Evolutionary conservation across 225 moss, liverwort and hornwort species (phyloP).

Genomic region (Marchantia polymorpha): DNA sequence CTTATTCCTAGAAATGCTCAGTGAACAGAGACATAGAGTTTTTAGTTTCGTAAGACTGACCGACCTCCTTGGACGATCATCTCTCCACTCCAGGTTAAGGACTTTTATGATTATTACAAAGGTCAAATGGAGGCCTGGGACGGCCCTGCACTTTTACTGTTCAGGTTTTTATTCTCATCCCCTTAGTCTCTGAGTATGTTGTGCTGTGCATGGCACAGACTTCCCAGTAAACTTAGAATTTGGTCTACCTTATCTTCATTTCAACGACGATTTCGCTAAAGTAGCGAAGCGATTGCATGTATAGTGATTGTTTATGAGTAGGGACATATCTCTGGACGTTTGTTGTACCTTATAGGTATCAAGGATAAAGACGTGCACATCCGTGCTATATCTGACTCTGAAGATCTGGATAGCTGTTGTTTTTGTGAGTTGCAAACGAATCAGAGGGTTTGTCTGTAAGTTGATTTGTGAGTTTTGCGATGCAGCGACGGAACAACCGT

Average conservation of each 20-base stretch:
- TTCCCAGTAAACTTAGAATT: no score
- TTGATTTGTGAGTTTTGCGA: background rate
- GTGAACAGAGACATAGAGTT: no score
- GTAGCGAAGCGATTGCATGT: background rate
- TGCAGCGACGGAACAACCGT: constrained; percentile 87
- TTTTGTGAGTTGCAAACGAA: background rate
- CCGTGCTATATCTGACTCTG: background rate
- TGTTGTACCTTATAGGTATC: no score
- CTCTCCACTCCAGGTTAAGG: constrained; percentile 31
- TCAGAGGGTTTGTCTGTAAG: background rate
- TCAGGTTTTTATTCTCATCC: constrained; percentile 47
- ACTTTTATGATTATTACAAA: constrained; percentile 94
- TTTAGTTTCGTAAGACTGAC: background rate
- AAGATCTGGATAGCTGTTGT: background rate
- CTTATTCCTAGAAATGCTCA: no score
- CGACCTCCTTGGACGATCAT: background rate
- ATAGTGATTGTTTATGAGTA: background rate
- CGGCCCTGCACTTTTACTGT: constrained; percentile 92
- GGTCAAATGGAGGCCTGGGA: constrained; percentile 99
- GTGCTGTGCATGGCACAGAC: background rate
- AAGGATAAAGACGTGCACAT: background rate
- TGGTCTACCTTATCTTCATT: no score
- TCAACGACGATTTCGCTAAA: background rate
- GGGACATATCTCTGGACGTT: background rate
- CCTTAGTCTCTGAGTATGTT: background rate